Evolutionary conservation across 176 grass and related monocot species (phyloP).

Genomic region (Zea luxurians): DNA sequence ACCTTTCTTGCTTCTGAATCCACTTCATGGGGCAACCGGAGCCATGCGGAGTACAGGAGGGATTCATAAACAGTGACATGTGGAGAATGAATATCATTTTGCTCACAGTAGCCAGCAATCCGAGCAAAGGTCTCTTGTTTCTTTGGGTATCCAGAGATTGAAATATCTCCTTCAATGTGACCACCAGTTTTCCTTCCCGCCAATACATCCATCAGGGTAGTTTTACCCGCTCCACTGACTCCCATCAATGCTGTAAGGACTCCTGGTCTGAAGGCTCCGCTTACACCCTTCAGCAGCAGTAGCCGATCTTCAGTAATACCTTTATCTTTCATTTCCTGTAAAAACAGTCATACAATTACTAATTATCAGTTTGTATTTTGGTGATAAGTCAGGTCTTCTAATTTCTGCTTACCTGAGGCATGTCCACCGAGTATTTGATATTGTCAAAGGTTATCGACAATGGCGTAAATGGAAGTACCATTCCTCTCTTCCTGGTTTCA

Average conservation of each 20-base stretch:
- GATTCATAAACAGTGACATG: constrained; percentile 95
- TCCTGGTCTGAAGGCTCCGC: constrained; percentile 88
- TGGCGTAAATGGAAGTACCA: constrained; percentile 86
- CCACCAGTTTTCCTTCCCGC: constrained; percentile 88
- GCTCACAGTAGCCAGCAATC: constrained; percentile 91
- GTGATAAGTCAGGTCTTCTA: background rate
- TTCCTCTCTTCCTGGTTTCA: constrained; percentile 67
- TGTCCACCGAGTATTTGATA: constrained; percentile 85
- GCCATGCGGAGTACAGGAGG: constrained; percentile 92
- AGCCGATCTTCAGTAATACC: constrained; percentile 63
- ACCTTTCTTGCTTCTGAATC: constrained; percentile 80
- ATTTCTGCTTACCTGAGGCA: constrained; percentile 71
- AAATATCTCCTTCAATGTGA: constrained; percentile 81
- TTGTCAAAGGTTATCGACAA: constrained; percentile 76
- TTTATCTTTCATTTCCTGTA: constrained; percentile 89
- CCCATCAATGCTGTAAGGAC: constrained; percentile 97
- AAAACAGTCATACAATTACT: constrained; percentile 27
- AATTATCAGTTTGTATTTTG: background rate
- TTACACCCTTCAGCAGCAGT: constrained; percentile 77
- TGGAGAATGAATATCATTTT: constrained; percentile 96
- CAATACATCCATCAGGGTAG: constrained; percentile 94
- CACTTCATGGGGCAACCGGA: constrained; percentile 73
- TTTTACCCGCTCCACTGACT: constrained; percentile 89
- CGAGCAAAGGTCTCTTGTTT: constrained; percentile 95
- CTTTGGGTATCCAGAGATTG: constrained; percentile 90